Percentiles rank a stretch among this genome's conserved stretches.
Conservation (phyloP, 352 stramenopile species). For the Globisporangium heterothallicum region DNA sequence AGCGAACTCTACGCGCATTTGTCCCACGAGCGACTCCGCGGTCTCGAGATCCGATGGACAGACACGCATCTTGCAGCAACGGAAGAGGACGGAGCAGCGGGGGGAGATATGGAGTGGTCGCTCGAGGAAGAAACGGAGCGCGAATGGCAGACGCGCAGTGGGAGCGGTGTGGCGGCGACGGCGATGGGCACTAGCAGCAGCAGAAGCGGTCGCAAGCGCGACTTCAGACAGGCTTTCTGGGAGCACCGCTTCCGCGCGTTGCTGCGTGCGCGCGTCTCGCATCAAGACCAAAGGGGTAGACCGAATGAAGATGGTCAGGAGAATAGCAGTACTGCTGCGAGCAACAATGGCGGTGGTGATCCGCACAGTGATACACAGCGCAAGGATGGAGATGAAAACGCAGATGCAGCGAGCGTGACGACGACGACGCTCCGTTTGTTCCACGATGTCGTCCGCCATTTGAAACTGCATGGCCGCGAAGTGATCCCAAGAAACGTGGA, state of each 20-base stretch:
- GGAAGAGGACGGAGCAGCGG: constrained; percentile 13
- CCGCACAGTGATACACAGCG: neutral
- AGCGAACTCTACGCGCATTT: constrained; percentile 36
- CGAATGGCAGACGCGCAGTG: constrained; percentile 12
- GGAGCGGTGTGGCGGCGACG: neutral
- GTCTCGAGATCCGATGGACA: constrained; percentile 39
- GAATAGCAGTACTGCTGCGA: neutral
- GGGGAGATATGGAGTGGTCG: constrained; percentile 12
- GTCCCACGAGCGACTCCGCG: constrained; percentile 34
- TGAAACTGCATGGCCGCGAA: constrained; percentile 64
- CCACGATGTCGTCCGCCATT: constrained; percentile 41
- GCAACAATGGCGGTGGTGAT: neutral
- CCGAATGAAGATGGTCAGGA: neutral
- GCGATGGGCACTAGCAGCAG: neutral
- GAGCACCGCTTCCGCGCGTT: constrained; percentile 50
- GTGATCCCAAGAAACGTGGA: constrained; percentile 41
- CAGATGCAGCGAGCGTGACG: neutral
- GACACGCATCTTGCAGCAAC: constrained; percentile 5
- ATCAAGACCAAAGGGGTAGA: neutral
- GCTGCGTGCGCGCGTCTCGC: constrained; percentile 27
- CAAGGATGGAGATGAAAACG: neutral
- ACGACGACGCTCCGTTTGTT: constrained; percentile 29
- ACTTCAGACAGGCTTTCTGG: constrained; percentile 43
- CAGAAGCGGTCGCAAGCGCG: constrained; percentile 22
- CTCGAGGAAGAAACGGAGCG: constrained; percentile 14